Conservation (phyloP, 148 eudicot genomes). For the Diospyros lotus region DNA sequence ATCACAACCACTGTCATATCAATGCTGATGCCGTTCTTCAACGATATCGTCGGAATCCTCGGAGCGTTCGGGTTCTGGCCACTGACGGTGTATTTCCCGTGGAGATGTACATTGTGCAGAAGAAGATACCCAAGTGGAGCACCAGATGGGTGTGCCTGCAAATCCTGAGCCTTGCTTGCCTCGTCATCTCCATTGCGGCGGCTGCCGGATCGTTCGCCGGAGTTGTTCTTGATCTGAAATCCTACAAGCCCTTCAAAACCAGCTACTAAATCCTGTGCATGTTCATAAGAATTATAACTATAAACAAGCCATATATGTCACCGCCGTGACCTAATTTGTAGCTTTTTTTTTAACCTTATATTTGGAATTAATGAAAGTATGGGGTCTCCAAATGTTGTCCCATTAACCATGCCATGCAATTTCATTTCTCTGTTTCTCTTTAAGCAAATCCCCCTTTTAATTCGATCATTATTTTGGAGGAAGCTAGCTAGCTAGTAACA, state of each 20-base stretch:
- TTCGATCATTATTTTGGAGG: too few species aligned
- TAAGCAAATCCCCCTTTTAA: too few species aligned
- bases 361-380: too few species aligned
- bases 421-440: too few species aligned
- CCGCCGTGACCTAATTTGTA: too few species aligned
- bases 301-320: too few species aligned
- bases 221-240: constrained; percentile 23
- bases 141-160: constrained; percentile 35
- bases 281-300: too few species aligned
- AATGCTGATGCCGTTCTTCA: constrained; percentile 45
- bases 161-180: constrained; percentile 27
- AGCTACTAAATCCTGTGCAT: constrained; percentile 8
- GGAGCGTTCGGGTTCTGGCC: constrained; percentile 47
- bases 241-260: constrained; percentile 31
- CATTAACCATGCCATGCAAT: too few species aligned
- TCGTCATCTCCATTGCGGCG: constrained; percentile 31
- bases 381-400: too few species aligned
- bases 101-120: constrained; percentile 40
- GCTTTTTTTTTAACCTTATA: too few species aligned
- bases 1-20: constrained; percentile 24
- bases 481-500: too few species aligned
- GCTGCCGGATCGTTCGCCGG: constrained; percentile 39
- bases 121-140: constrained; percentile 31
- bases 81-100: constrained; percentile 39
- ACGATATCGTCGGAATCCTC: constrained; percentile 38